phyloP scores from a whole-genome alignment of 2,329 filamentous ascomycete species.

The Celoporthe dispersa region DNA sequence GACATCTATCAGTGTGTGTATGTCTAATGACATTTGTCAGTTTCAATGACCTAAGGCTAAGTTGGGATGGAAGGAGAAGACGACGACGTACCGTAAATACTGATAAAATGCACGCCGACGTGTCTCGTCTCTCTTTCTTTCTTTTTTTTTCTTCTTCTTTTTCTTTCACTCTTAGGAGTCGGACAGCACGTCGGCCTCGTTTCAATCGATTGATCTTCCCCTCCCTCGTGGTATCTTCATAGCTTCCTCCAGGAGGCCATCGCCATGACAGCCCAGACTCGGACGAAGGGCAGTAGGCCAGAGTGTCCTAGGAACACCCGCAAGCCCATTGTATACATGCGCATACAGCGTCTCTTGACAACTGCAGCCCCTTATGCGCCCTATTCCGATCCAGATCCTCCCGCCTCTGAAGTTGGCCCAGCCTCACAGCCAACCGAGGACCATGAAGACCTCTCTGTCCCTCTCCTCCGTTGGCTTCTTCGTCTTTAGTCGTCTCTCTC shows the following conservation, averaged over 20 bases:
- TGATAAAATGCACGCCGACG: constrained; percentile 23
- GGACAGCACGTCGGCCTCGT: constrained; percentile 27
- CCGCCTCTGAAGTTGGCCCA: neutral
- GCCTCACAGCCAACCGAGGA: neutral
- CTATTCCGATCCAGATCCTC: neutral
- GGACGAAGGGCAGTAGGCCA: neutral
- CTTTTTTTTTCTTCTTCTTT: neutral
- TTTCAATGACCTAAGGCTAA: neutral
- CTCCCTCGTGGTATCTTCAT: neutral
- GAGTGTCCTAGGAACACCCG: neutral
- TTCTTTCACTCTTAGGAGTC: constrained; percentile 8
- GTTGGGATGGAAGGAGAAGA: neutral
- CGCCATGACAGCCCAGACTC: neutral
- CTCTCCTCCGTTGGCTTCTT: neutral
- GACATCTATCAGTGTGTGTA: neutral
- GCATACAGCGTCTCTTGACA: neutral
- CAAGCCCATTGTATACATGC: neutral
- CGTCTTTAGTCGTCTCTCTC: constrained; percentile 22
- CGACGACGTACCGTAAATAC: constrained; percentile 6
- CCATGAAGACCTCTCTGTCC: neutral
- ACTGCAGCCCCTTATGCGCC: neutral
- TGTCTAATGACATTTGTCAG: neutral
- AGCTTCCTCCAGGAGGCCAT: neutral
- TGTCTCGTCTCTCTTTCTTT: constrained; percentile 16
- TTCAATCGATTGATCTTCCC: neutral